phyloP scores from a whole-genome alignment of 768 basidiomycete species.

The Amanita rubescens region DNA sequence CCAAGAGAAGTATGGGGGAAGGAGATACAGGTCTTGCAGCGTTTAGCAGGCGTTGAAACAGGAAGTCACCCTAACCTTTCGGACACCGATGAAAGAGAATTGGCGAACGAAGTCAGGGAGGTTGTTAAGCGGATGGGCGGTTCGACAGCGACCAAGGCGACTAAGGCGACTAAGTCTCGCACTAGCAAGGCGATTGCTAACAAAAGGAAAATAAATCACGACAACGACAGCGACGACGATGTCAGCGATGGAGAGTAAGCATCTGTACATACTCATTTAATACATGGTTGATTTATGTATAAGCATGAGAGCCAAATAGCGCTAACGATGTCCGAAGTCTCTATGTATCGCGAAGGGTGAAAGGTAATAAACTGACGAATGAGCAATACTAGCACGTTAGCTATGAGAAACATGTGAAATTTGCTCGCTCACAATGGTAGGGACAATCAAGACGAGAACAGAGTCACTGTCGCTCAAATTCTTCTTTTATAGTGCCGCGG shows the following conservation, averaged over 20 bases:
- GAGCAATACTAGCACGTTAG: too few species aligned
- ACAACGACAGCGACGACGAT: not conserved
- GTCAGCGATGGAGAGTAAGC: not conserved
- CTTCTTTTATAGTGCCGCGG: not conserved
- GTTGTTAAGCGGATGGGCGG: not conserved
- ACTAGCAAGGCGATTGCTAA: not conserved
- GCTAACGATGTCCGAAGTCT: not conserved
- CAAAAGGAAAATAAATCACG: not conserved
- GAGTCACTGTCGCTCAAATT: too few species aligned
- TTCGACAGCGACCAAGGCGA: too few species aligned
- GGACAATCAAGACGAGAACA: too few species aligned
- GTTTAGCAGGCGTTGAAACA: not conserved
- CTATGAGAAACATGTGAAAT: too few species aligned
- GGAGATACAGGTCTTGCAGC: slow-evolving; percentile 54
- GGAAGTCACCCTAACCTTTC: not conserved
- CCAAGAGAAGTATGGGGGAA: slow-evolving; percentile 57
- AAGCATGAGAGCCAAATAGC: not conserved
- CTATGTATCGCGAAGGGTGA: too few species aligned
- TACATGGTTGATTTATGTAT: not conserved
- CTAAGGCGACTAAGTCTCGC: slow-evolving; percentile 1
- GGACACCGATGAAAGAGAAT: not conserved
- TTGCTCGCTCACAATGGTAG: too few species aligned
- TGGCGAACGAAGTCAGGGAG: slow-evolving; percentile 1
- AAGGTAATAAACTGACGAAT: too few species aligned
- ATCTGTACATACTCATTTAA: too few species aligned